A percentile compares a stretch with the other conserved stretches of the same genome.
These are phyloP conservation scores for Gnomoniopsis sp. DNA, from an alignment of 2,329 filamentous ascomycete genomes.

Conservation along the genomic window DNA sequence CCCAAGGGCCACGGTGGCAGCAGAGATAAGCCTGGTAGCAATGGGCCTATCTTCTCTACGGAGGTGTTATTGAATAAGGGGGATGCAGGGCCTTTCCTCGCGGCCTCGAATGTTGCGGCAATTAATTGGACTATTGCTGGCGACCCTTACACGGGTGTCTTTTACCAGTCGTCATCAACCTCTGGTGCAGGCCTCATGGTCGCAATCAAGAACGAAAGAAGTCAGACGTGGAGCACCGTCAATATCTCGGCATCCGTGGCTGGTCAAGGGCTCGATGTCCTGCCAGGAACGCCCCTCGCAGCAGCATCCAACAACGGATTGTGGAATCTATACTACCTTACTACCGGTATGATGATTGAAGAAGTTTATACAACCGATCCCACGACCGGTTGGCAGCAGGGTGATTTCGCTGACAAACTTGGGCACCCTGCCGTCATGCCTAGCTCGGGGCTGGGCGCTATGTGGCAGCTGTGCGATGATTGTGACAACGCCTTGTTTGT, in stretches of 20 bases:
- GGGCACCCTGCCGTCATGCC: conserved; percentile 1
- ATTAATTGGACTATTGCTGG: conserved; percentile 10
- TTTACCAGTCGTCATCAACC: conserved; percentile 9
- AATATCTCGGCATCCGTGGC: conserved; percentile 8
- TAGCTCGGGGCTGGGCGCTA: conserved; percentile 12
- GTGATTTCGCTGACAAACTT: conserved; percentile 4
- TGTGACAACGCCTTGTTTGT: conserved; percentile 17
- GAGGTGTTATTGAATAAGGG: not conserved
- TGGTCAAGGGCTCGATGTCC: conserved; percentile 1
- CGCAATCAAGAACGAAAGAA: not conserved
- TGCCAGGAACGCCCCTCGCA: conserved; percentile 16
- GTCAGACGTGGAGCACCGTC: not conserved
- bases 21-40: not conserved
- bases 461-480: conserved; percentile 18
- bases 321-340: conserved; percentile 17
- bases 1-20: not conserved
- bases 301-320: conserved; percentile 15
- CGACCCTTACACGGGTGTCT: conserved; percentile 9
- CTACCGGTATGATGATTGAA: conserved; percentile 5
- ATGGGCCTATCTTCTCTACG: not conserved
- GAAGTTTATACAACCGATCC: conserved; percentile 16
- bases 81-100: conserved; percentile 4
- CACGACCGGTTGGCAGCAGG: conserved; percentile 7
- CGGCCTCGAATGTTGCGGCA: conserved; percentile 9
- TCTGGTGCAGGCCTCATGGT: conserved; percentile 6